These are phyloP conservation scores for Stenogyne calaminthoides DNA, from an alignment of 305 asterid species.

Conservation along the genomic window DNA sequence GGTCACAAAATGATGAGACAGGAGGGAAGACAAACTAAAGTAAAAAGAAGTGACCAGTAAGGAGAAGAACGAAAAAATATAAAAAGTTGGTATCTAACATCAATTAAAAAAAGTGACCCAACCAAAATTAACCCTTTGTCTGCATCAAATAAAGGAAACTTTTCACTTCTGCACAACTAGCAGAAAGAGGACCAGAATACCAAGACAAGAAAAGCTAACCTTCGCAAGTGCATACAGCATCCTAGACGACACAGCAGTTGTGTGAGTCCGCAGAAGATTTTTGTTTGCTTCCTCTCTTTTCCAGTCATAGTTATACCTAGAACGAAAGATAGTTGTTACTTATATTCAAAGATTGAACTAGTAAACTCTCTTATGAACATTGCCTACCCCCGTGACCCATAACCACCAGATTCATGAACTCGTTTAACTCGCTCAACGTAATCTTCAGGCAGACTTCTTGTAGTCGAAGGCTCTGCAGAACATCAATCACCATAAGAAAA, in stretches of 20 bases:
- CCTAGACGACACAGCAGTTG: slow-evolving; percentile 97
- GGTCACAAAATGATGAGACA: not conserved
- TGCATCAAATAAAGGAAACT: not conserved
- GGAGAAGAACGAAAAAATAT: not conserved
- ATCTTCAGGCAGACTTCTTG: slow-evolving; percentile 82
- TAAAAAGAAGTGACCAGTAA: not conserved
- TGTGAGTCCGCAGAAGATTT: slow-evolving; percentile 94
- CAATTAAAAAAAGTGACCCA: not conserved
- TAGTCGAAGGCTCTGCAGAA: slow-evolving; percentile 75
- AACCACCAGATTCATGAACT: slow-evolving; percentile 91
- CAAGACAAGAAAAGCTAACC: slow-evolving; percentile 44
- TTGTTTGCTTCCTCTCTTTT: slow-evolving; percentile 95
- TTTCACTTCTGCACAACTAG: not conserved
- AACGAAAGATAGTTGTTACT: slow-evolving; percentile 20
- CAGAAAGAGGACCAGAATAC: not conserved
- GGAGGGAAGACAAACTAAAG: not conserved
- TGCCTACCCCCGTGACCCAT: slow-evolving; percentile 88
- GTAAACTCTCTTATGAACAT: slow-evolving; percentile 11
- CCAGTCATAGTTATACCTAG: slow-evolving; percentile 91
- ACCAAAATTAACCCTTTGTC: not conserved
- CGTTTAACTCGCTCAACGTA: slow-evolving; percentile 82
- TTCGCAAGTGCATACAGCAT: slow-evolving; percentile 89
- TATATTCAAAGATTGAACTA: slow-evolving; percentile 18
- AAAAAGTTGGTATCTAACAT: not conserved
- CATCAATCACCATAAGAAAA: slow-evolving; percentile 27